A percentile compares a stretch with the other conserved stretches of the same genome.
These are phyloP conservation scores for Crithidia bombi DNA, from an alignment of 208 protist genomes.

Conservation along the genomic window DNA sequence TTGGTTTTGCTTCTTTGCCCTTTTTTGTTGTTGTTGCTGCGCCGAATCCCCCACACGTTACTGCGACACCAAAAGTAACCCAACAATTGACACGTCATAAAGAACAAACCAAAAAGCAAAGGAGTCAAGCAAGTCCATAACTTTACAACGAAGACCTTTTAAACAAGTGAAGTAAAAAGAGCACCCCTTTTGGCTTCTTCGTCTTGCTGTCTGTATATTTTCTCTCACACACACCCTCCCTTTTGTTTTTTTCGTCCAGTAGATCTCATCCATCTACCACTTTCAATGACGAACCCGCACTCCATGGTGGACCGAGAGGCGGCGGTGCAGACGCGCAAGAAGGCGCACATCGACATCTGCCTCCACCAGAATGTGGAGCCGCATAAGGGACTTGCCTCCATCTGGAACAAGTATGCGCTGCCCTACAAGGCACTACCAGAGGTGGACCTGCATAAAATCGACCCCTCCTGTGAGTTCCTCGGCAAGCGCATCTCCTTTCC, in stretches of 20 bases:
- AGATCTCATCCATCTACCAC: background rate
- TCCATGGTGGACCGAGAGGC: slow-evolving; percentile 60
- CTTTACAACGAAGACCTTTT: too few species aligned
- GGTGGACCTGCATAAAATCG: slow-evolving; percentile 78
- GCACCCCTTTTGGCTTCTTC: too few species aligned
- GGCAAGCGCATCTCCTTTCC: slow-evolving; percentile 82
- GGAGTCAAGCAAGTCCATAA: too few species aligned
- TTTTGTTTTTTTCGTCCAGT: too few species aligned
- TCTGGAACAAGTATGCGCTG: slow-evolving; percentile 84
- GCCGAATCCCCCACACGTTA: too few species aligned
- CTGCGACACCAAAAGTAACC: background rate
- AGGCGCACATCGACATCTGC: slow-evolving; percentile 93
- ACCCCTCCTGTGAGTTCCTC: slow-evolving; percentile 77
- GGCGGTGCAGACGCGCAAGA: slow-evolving; percentile 77
- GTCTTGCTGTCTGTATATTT: too few species aligned
- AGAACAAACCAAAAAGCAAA: too few species aligned
- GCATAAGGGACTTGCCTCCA: slow-evolving; percentile 54
- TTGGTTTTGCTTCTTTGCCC: background rate
- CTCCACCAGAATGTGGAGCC: slow-evolving; percentile 86
- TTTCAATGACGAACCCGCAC: slow-evolving; percentile 1
- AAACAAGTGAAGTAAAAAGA: too few species aligned
- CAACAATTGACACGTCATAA: slow-evolving; percentile 10
- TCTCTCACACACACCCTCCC: too few species aligned
- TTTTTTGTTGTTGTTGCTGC: too few species aligned
- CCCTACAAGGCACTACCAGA: slow-evolving; percentile 90